phyloP scores from a whole-genome alignment of 768 basidiomycete genomes.

The Kwoniella europaea region DNA sequence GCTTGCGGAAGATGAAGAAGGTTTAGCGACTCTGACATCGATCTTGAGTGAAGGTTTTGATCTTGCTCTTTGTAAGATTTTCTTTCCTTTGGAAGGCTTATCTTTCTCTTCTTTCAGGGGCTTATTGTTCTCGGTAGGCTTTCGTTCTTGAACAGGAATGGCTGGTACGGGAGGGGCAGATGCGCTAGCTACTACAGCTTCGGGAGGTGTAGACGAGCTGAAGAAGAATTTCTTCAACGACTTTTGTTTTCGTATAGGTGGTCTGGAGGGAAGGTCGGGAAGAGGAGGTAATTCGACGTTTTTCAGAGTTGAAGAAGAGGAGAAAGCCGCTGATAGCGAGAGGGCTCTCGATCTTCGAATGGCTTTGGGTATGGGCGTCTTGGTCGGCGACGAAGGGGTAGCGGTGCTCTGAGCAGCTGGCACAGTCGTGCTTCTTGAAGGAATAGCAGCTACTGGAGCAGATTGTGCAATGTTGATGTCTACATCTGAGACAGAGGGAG shows the following conservation, averaged over 20 bases:
- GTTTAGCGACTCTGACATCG: conserved; percentile 13
- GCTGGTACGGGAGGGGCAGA: background rate
- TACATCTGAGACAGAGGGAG: background rate
- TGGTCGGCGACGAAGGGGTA: background rate
- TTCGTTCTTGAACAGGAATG: background rate
- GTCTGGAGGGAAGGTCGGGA: conserved; percentile 13
- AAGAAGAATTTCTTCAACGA: conserved; percentile 48
- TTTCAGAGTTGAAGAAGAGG: conserved; percentile 17
- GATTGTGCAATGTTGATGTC: background rate
- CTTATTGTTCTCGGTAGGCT: background rate
- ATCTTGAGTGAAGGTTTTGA: conserved; percentile 30
- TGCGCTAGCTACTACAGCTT: background rate
- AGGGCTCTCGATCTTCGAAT: conserved; percentile 17
- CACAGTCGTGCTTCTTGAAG: background rate
- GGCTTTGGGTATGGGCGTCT: conserved; percentile 7
- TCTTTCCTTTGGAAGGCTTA: conserved; percentile 4
- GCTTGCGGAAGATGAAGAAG: background rate
- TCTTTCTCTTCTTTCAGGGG: background rate
- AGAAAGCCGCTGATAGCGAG: conserved; percentile 26
- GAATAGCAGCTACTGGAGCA: background rate
- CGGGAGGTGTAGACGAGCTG: conserved; percentile 18
- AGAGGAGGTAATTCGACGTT: conserved; percentile 15
- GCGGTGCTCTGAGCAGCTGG: background rate
- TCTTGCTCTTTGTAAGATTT: conserved; percentile 14
- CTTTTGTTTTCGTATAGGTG: conserved; percentile 37